A percentile compares a stretch with the other conserved stretches of the same genome.
phyloP scores from a whole-genome alignment of 495 filamentous ascomycete species.

The Pyrenopolyporus hunteri region DNA sequence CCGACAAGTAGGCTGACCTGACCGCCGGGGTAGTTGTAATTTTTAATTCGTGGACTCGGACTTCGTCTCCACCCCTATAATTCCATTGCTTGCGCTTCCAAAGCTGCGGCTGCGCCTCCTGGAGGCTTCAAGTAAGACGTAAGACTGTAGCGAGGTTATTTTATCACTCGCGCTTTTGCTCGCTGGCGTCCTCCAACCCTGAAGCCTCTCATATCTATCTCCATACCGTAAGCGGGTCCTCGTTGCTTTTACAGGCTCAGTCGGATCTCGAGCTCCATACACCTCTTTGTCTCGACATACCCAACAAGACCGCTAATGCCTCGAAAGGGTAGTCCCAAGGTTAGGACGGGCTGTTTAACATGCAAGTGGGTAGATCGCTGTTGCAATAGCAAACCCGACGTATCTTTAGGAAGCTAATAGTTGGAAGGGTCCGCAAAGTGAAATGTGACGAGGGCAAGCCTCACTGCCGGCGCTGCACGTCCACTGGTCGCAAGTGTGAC shows the following conservation, averaged over 20 bases:
- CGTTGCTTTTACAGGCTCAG: conserved; percentile 9
- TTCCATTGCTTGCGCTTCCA: neutral
- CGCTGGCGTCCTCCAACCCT: neutral
- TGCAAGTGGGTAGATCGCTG: conserved; percentile 36
- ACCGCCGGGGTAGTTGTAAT: neutral
- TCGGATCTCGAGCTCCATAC: conserved; percentile 14
- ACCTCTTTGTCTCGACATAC: neutral
- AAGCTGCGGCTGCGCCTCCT: conserved; percentile 22
- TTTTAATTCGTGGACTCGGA: conserved; percentile 22
- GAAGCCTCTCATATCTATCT: neutral
- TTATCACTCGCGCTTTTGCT: neutral
- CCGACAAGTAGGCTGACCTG: too few relatives aligned
- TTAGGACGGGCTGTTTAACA: conserved; percentile 36
- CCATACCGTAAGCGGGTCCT: neutral
- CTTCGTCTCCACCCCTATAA: conserved; percentile 12
- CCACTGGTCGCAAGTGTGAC: conserved; percentile 57
- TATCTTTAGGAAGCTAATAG: neutral
- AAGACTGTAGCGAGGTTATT: too few relatives aligned
- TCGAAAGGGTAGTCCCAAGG: conserved; percentile 39
- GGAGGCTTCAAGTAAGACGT: too few relatives aligned
- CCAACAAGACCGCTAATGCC: conserved; percentile 11
- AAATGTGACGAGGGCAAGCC: conserved; percentile 62
- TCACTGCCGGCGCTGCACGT: conserved; percentile 51
- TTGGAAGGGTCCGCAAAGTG: conserved; percentile 54
- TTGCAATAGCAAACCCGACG: neutral